Evolutionary conservation across 192 early-diverging fungal genomes (phyloP).

Genomic region (Neocallimastix lanati): DNA sequence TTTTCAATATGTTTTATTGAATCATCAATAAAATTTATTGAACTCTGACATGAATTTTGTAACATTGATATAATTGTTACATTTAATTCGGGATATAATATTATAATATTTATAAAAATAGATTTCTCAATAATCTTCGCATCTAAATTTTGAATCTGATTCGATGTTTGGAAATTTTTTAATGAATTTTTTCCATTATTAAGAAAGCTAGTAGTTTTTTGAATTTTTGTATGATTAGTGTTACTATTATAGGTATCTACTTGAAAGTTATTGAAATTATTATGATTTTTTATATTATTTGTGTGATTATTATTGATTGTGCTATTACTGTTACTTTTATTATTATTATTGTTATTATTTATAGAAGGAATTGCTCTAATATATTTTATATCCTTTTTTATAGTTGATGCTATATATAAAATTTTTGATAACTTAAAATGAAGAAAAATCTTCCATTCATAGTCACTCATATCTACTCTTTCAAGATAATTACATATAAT

Average conservation of each 20-base stretch:
- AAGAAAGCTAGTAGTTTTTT: too few species aligned
- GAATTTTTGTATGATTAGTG: too few species aligned
- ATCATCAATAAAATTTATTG: background rate
- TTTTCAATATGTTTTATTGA: background rate
- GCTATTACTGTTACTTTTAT: background rate
- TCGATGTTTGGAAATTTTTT: background rate
- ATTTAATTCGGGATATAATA: background rate
- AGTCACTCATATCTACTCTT: background rate
- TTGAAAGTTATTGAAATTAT: too few species aligned
- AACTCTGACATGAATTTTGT: background rate
- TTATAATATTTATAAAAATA: background rate
- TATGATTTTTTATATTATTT: too few species aligned
- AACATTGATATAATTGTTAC: background rate
- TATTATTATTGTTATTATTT: background rate
- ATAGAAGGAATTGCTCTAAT: background rate
- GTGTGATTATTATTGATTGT: background rate
- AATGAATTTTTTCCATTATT: background rate
- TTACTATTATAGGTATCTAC: too few species aligned
- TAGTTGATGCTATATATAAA: background rate
- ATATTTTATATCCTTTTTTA: background rate
- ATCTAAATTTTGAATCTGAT: background rate
- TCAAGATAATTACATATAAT: background rate
- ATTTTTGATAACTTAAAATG: background rate
- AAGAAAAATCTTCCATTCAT: background rate
- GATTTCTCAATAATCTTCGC: background rate